A percentile compares a stretch with the other conserved stretches of the same genome.
phyloP scores from a whole-genome alignment of 768 basidiomycete species.

The Collybia sordida region DNA sequence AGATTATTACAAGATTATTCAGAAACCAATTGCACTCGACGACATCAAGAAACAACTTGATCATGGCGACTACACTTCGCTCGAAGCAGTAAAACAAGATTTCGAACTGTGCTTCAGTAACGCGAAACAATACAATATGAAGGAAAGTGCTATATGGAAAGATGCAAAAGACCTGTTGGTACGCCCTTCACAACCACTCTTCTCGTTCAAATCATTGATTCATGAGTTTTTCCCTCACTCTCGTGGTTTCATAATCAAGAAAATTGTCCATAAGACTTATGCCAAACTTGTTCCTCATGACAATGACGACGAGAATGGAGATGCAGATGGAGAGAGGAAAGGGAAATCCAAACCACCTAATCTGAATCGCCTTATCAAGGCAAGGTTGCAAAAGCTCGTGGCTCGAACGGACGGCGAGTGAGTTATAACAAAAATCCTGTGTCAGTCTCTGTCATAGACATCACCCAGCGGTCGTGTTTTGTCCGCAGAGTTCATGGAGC shows the following conservation, averaged over 20 bases:
- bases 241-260: slow-evolving; percentile 28
- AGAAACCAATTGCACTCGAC: slow-evolving; percentile 81
- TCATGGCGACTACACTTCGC: slow-evolving; percentile 52
- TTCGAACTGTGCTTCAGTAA: slow-evolving; percentile 80
- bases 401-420: slow-evolving; percentile 72
- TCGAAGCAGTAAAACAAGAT: slow-evolving; percentile 68
- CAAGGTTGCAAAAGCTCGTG: slow-evolving; percentile 68
- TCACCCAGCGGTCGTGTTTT: slow-evolving; percentile 59
- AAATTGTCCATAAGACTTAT: slow-evolving; percentile 50
- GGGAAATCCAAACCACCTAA: slow-evolving; percentile 59
- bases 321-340: slow-evolving; percentile 37
- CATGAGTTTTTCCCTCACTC: neutral
- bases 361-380: slow-evolving; percentile 65
- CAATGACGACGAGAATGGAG: slow-evolving; percentile 36
- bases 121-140: slow-evolving; percentile 80
- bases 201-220: too few relatives aligned
- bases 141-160: slow-evolving; percentile 74
- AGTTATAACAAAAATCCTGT: slow-evolving; percentile 22
- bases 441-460: neutral
- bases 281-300: slow-evolving; percentile 42
- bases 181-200: slow-evolving; percentile 23
- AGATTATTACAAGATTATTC: slow-evolving; percentile 84
- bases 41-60: slow-evolving; percentile 85
- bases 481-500: slow-evolving; percentile 78
- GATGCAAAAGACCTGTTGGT: slow-evolving; percentile 85